Base-by-base conservation (phyloP, 2,329 filamentous ascomycete species). In the Ascochyta viciae-villosae region DNA sequence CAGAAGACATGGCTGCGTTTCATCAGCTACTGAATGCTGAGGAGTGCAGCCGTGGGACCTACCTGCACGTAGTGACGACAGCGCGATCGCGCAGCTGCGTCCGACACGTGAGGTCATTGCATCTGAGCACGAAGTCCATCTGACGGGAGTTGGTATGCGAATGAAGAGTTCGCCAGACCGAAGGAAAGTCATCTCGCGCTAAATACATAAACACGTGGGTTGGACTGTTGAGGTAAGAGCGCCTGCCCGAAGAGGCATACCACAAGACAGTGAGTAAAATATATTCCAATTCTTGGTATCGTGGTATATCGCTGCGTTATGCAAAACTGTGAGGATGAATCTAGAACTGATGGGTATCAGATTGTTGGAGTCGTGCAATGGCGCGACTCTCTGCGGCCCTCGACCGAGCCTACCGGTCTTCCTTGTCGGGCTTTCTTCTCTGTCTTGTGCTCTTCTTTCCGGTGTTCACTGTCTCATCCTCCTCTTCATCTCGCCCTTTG, bases 11-110 rank as follows among this genome's bases (percentile, higher is more conserved):
- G 94, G 60, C 92, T 74, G 46, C 7, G 19, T 6, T 3, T 22
- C 9, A 44, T 71, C 92, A 59, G 55, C 26, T 37, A 67, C 62
- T 29, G 13, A 16, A 24, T 39, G 49, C 37, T 8, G 10, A 16
- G 24, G 26, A 13, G 19, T n/a, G 37, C 16, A 15, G 7, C 31
- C 31, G 40, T 29, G 15, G 29, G 33, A 63, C 80, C 64, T 73
- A 90, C 91, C 89, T 92, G 85, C 93, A 98, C 13, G 90, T 95
- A 4, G 93, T 96, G 31, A 96, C 91, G 1, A 96, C 83, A 10
- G 92, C 93, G 60, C 84, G 82, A 37, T 90, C 86, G 31, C 80
- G 82, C 31, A 96, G 82, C 62, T 88, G 84, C 37, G 79, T 80
- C 42, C 91, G 85, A 69, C 94, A 97, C 58, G 87, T 89, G 33